A percentile compares a stretch with the other conserved stretches of the same genome.
These are phyloP conservation scores for Xylaria venustula DNA, from an alignment of 495 filamentous ascomycete genomes.

Conservation along the genomic window DNA sequence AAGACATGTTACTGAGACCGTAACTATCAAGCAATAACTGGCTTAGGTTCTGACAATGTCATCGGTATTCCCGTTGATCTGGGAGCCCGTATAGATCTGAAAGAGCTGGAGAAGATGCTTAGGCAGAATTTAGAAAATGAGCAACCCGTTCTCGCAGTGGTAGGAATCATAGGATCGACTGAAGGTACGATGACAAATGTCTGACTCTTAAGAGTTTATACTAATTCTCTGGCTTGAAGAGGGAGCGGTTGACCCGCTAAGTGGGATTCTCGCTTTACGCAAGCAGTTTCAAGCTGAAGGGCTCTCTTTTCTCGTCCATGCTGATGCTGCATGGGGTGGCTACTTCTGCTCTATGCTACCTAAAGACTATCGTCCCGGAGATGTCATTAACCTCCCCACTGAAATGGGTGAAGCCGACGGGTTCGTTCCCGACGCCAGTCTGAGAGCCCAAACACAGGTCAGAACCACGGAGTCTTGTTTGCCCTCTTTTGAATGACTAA, in stretches of 20 bases:
- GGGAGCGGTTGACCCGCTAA: constrained; percentile 42
- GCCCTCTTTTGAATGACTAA: neutral
- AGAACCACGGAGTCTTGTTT: neutral
- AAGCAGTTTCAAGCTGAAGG: constrained; percentile 37
- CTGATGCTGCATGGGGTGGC: constrained; percentile 51
- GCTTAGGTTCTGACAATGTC: constrained; percentile 42
- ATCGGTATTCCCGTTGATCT: constrained; percentile 38
- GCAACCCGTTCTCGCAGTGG: constrained; percentile 30
- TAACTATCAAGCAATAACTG: constrained; percentile 33
- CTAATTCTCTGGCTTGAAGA: constrained; percentile 15
- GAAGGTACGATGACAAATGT: constrained; percentile 23
- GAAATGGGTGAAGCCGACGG: constrained; percentile 23
- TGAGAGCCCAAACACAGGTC: constrained; percentile 33
- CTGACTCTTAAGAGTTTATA: neutral
- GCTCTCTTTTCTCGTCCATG: constrained; percentile 43
- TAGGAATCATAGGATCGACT: constrained; percentile 30
- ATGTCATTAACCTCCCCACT: constrained; percentile 18
- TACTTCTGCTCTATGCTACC: constrained; percentile 49
- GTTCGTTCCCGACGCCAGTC: constrained; percentile 30
- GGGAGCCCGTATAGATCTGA: constrained; percentile 36
- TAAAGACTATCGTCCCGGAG: constrained; percentile 16
- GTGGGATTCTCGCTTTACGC: constrained; percentile 37
- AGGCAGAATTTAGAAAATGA: constrained; percentile 28
- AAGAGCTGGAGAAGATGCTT: constrained; percentile 30
- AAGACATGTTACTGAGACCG: neutral